Base-by-base conservation (phyloP, 73 alveolate genomes). In the Stentor roeselii region DNA sequence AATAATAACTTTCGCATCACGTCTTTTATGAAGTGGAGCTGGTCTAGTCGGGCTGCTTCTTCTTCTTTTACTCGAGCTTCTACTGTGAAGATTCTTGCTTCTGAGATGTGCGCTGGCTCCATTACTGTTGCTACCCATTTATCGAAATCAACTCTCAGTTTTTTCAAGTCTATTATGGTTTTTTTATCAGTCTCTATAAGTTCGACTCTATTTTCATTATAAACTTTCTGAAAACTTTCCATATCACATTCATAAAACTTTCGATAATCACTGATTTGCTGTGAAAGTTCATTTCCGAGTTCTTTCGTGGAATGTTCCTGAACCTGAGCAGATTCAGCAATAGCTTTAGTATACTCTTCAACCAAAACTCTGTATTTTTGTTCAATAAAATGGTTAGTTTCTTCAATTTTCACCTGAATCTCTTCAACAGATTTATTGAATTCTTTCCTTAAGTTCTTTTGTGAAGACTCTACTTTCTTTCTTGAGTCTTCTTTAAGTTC, bases 11-110 rank as follows among this genome's bases (percentile, higher is more conserved):
- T 67, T 34, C 37, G 21, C 41, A 67, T 67, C 27, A 67, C 37
- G 2, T 67, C 80, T 1, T 67, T 67, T 67, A 67, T 32, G 34
- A 67, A 67, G 2, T 67, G 80, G 42, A 67, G 41, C 11, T 67
- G n/a, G 11, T 67, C 80, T 21, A 67, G 41, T 21, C 80, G 37
- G 14, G 80, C 80, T 32, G 37, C 37, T 67, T 67, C 80, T 2
- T 67, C 80, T 67, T 67, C 80, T 67, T 67, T 67, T 15, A 67
- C 80, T 11, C 80, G 37, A 21, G 80, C 80, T 67, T 67, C 80
- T 0, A 67, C 37, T 67, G 80, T 32, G 41, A 67, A 67, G 34
- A 67, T 67, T 34, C 80, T 21, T 15, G 80, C 80, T 67, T 67
- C 80, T 21, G 80, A 67, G 14, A 67, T 32, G 34, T 67, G 80